These are phyloP conservation scores for Coprinopsis strossmayeri DNA, from an alignment of 768 basidiomycete species.

Conservation along the genomic window DNA sequence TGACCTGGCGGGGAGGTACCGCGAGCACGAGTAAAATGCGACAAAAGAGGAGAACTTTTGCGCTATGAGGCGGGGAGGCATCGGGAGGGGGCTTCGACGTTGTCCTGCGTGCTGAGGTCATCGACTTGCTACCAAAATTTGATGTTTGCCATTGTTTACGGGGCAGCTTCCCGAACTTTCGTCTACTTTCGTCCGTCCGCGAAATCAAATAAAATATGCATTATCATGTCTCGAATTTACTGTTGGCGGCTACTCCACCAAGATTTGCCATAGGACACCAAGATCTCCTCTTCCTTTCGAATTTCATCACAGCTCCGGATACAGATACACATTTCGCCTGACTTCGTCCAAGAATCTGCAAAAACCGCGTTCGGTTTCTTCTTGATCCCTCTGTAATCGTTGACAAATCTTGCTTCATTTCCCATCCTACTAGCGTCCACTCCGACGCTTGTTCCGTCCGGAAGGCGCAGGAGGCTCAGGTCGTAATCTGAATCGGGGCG, in stretches of 20 bases:
- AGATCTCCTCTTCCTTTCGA: slow-evolving; percentile 75
- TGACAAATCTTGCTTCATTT: slow-evolving; percentile 85
- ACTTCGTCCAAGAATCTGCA: slow-evolving; percentile 41
- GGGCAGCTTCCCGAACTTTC: slow-evolving; percentile 2
- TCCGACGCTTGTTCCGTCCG: slow-evolving; percentile 58
- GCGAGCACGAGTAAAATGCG: slow-evolving; percentile 52
- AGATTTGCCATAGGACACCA: slow-evolving; percentile 84
- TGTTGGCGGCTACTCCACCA: slow-evolving; percentile 62
- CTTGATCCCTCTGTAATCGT: slow-evolving; percentile 82
- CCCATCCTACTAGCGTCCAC: slow-evolving; percentile 72
- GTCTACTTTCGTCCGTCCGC: neutral
- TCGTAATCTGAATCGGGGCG: slow-evolving; percentile 81
- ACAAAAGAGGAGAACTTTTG: slow-evolving; percentile 49
- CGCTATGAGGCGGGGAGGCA: slow-evolving; percentile 46
- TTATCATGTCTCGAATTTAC: neutral
- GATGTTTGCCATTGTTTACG: slow-evolving; percentile 25
- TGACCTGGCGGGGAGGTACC: slow-evolving; percentile 28
- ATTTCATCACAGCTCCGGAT: slow-evolving; percentile 64
- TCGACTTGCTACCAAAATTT: slow-evolving; percentile 22
- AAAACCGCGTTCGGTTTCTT: slow-evolving; percentile 68
- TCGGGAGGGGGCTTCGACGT: slow-evolving; percentile 13
- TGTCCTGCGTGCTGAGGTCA: neutral
- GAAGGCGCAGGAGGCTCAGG: slow-evolving; percentile 64
- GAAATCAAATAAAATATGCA: too few species aligned
- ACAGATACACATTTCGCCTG: slow-evolving; percentile 69